phyloP scores from a whole-genome alignment of 768 basidiomycete species.

The Lactifluus volemus region DNA sequence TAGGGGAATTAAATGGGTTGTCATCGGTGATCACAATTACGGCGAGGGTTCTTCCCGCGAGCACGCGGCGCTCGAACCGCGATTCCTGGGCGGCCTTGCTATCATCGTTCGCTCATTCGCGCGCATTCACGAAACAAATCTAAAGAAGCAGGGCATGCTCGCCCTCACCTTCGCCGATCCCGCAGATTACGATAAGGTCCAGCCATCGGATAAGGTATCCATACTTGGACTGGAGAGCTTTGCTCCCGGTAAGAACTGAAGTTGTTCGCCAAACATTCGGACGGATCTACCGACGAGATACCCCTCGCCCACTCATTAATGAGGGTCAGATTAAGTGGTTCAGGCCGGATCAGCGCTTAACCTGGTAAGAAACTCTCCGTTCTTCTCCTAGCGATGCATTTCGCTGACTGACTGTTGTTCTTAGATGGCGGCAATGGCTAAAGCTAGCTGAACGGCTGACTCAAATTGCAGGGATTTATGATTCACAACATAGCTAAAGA shows the following conservation, averaged over 20 bases:
- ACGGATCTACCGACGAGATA: constrained; percentile 72
- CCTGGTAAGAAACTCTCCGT: constrained; percentile 42
- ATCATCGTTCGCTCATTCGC: constrained; percentile 96
- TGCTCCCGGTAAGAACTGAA: constrained; percentile 89
- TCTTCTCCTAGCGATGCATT: neutral
- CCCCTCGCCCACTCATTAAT: constrained; percentile 89
- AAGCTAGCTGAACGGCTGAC: neutral
- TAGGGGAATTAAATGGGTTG: constrained; percentile 90
- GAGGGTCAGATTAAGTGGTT: constrained; percentile 98
- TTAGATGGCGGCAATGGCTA: constrained; percentile 10
- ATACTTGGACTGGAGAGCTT: constrained; percentile 86
- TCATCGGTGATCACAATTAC: constrained; percentile 93
- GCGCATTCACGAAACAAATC: constrained; percentile 95
- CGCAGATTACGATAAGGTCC: constrained; percentile 90
- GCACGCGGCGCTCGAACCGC: constrained; percentile 93
- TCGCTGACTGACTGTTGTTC: neutral
- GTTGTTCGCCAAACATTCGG: constrained; percentile 70
- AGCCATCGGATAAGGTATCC: constrained; percentile 79
- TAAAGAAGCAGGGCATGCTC: constrained; percentile 99
- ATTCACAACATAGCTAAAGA: neutral
- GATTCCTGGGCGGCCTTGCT: constrained; percentile 90
- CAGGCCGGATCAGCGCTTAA: constrained; percentile 93
- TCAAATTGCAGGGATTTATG: neutral
- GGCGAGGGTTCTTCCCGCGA: constrained; percentile 98
- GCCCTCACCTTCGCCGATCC: constrained; percentile 89